These are phyloP conservation scores for Eutrema heterophyllum DNA, from an alignment of 345 rosid genomes.

Conservation along the genomic window DNA sequence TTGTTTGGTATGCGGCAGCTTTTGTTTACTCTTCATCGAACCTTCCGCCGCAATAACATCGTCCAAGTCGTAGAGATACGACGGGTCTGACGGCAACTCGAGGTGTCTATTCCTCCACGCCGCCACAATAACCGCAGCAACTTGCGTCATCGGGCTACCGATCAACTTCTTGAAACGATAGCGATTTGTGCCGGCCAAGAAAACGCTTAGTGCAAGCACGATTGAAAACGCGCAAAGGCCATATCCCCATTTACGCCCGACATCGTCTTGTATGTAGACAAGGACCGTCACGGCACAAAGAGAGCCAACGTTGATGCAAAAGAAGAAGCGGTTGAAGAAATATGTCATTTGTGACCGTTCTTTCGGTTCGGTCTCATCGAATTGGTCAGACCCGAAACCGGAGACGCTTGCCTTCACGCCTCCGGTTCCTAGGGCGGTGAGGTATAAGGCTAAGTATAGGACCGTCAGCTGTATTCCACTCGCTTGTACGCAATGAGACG, in stretches of 20 bases:
- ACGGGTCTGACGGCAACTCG: conserved; percentile 57
- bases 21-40: conserved; percentile 58
- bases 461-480: conserved; percentile 53
- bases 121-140: conserved; percentile 56
- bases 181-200: conserved; percentile 67
- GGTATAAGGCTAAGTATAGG: conserved; percentile 71
- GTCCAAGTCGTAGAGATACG: conserved; percentile 48
- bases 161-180: conserved; percentile 81
- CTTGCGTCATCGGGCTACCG: conserved; percentile 94
- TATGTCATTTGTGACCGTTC: conserved; percentile 64
- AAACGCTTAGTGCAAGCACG: conserved; percentile 46
- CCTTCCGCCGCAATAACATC: conserved; percentile 42
- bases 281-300: conserved; percentile 78
- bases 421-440: conserved; percentile 88
- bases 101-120: conserved; percentile 64
- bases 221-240: conserved; percentile 81
- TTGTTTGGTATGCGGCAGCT: conserved; percentile 64
- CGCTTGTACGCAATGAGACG: conserved; percentile 55
- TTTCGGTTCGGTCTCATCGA: conserved; percentile 61
- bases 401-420: conserved; percentile 96
- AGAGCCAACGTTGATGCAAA: conserved; percentile 79
- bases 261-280: conserved; percentile 81
- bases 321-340: conserved; percentile 96
- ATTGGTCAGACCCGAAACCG: conserved; percentile 94
- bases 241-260: conserved; percentile 88